These are phyloP conservation scores for Boletellus emodensis DNA, from an alignment of 768 basidiomycete genomes.

Conservation along the genomic window DNA sequence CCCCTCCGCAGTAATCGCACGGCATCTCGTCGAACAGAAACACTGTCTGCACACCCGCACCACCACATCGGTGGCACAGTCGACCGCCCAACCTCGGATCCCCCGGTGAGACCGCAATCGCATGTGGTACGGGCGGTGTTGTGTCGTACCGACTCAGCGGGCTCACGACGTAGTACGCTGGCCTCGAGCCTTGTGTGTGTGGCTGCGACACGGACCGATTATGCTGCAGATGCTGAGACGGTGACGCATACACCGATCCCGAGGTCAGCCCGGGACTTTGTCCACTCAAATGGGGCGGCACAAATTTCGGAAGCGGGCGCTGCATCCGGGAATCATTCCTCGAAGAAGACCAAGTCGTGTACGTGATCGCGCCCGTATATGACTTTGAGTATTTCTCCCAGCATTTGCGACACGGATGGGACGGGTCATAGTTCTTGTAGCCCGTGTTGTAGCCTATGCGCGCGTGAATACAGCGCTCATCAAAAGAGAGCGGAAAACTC, in stretches of 20 bases:
- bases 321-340: conserved; percentile 24
- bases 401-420: conserved; percentile 66
- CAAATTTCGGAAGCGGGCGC: conserved; percentile 25
- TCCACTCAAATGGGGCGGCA: conserved; percentile 19
- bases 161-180: conserved; percentile 25
- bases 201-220: conserved; percentile 21
- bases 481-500: conserved; percentile 9
- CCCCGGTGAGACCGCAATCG: conserved; percentile 52
- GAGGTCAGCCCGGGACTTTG: neutral
- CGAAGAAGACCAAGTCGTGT: conserved; percentile 39
- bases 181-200: neutral
- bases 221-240: conserved; percentile 11
- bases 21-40: conserved; percentile 50
- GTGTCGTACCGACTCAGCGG: conserved; percentile 15
- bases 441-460: conserved; percentile 65
- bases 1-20: conserved; percentile 60
- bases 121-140: conserved; percentile 34
- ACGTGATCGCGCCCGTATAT: conserved; percentile 58
- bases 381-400: conserved; percentile 67
- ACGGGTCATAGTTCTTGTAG: conserved; percentile 65
- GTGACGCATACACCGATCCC: neutral
- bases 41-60: conserved; percentile 48
- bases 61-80: conserved; percentile 63
- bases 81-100: conserved; percentile 68
- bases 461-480: neutral